Base-by-base conservation (phyloP, 1,284 basidiomycete species). In the Sutorius eximius region DNA sequence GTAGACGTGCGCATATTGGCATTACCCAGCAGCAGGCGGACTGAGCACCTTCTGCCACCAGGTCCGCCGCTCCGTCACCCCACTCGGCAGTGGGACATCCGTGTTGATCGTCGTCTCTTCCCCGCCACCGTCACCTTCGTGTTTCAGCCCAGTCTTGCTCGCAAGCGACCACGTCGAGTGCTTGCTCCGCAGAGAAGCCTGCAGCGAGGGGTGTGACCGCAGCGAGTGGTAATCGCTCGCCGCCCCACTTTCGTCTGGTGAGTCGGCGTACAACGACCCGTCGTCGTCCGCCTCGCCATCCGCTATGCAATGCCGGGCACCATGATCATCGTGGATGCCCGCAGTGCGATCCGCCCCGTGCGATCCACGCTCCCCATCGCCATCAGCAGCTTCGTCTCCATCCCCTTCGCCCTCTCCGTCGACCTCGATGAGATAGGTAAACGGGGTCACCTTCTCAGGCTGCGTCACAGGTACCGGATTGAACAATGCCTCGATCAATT, bases 401-500 rank as follows among this genome's bases (percentile, higher is more conserved):
- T 66, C 62, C 0, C 45, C 58, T 1, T 67, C 64, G 11, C 55
- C 62, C 10, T 68, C 59, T 10, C 50, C 67, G 32, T 62, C 61
- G 13, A 52, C 54, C 51, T 68, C 68, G 42, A 75, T 68, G 56
- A 77, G 82, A 55, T 82, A 77, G 30, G 85, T 87, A 69, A 87
- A 87, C 10, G 86, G 86, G 16, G 75, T 77, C 50, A 80, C 75
- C 33, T 72, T 70, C n/a, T 64, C 61, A 20, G 68, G 73, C 16
- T 80, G 74, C 7, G 72, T 77, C 13, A 76, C 77, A 10, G 76
- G 76, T 2, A 79, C 75, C 5, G 88, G 88, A 61, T 91, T 91
- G 67, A 91, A 91, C 29, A 91, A 68, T 9, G 87, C 83, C 55
- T 91, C 89, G 60, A 91, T 90, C 45, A 91, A 77, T 45, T 77